Evolutionary conservation across 2,329 filamentous ascomycete genomes (phyloP), one percentile per base, ranked within the genome.

Genomic region (Purpureocillium takamizusanense): DNA sequence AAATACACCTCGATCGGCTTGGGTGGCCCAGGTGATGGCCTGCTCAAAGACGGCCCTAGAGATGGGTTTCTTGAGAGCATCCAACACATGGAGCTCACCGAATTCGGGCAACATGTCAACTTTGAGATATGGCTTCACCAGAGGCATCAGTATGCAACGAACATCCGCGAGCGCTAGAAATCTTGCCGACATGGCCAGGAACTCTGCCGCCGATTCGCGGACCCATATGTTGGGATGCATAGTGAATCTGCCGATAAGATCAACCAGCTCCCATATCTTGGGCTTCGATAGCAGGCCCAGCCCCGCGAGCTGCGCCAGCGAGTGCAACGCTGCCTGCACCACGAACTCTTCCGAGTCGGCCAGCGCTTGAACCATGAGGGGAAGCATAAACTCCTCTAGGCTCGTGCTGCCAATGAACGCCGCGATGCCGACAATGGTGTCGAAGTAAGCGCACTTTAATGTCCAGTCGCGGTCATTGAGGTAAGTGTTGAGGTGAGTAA

Each of bases 141-240:
- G 69, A 7, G 92, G 92, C 35, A 84, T 66, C 25, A 95, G 67
- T 43, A 95, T 84, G 46, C 89, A 95, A 51, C 85, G 79, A 30
- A 82, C 75, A 56, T 97, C 90, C 3, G 90, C 87, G 16, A 75
- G 66, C 1, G 86, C 85, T 13, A 97, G 60, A 51, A 83, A 88
- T 41, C 71, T 81, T 2, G 85, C 81, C 1, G 86, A 78, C 39
- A 83, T 78, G 3, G 86, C 78, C 29, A 97, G 67, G 49, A 95
- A 94, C 46, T 90, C 81, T 7, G 84, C 76, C 3, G 90, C 82
- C 9, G 90, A 86, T 62, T 97, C 90, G 29, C 90, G 78, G 38
- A 98, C 89, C 90, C 92, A 98, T 8, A 86, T 68, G 50, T 95
- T 97, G 0, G 92, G 92, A 55, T 98, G 92, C 69, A 95, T 81